phyloP scores from a whole-genome alignment of 2,329 filamentous ascomycete species.

The Botrytis fragariae region DNA sequence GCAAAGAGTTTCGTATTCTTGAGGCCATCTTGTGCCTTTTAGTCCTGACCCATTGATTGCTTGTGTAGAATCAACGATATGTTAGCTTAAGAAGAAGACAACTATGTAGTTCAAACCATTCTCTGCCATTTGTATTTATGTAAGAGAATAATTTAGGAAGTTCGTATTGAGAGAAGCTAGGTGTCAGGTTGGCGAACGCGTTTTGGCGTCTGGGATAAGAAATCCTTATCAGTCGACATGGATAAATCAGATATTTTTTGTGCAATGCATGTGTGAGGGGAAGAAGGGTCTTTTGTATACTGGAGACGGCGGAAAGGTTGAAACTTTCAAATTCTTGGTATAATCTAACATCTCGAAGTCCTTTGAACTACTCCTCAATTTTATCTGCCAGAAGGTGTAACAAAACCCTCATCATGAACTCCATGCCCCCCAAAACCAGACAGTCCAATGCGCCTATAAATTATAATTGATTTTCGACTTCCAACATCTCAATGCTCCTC shows the following conservation, averaged over 20 bases:
- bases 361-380: background rate
- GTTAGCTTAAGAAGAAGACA: background rate
- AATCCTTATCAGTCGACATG: conserved; percentile 21
- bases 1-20: conserved; percentile 38
- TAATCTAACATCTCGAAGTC: background rate
- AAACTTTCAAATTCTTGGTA: conserved; percentile 4
- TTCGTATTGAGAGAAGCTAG: conserved; percentile 12
- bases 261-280: conserved; percentile 3
- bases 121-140: conserved; percentile 9
- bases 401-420: conserved; percentile 15
- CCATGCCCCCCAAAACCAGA: conserved; percentile 17
- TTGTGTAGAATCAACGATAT: background rate
- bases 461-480: background rate
- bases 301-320: background rate
- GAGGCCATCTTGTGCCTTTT: conserved; percentile 31
- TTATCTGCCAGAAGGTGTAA: background rate
- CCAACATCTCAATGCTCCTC: background rate
- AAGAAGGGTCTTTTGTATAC: background rate
- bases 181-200: conserved; percentile 18
- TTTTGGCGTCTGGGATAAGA: conserved; percentile 23
- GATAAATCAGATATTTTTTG: conserved; percentile 3
- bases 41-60: conserved; percentile 16
- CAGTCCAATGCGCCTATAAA: conserved; percentile 10
- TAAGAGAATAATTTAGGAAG: background rate
- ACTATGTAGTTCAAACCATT: background rate